A percentile compares a stretch with the other conserved stretches of the same genome.
These are phyloP conservation scores for Arthrobotrys musiformis DNA, from an alignment of 2,329 filamentous ascomycete genomes.

Conservation along the genomic window DNA sequence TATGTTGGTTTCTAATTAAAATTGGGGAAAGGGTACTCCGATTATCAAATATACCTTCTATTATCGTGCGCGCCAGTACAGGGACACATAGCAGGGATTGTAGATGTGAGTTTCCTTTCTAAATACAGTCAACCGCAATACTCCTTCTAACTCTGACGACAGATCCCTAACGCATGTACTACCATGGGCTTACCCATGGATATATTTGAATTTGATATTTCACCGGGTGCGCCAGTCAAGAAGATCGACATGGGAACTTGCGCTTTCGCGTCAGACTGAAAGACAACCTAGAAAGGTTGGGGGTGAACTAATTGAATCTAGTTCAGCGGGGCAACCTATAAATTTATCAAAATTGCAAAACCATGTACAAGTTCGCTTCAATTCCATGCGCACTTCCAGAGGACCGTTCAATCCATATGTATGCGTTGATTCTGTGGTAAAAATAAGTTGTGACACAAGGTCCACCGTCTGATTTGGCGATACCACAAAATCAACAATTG, in stretches of 20 bases:
- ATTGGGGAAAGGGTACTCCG: constrained; percentile 20
- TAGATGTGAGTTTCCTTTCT: constrained; percentile 68
- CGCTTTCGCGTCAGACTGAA: constrained; percentile 67
- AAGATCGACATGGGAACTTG: constrained; percentile 77
- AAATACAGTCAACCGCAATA: neutral
- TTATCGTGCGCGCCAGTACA: constrained; percentile 87
- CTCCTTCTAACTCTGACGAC: neutral
- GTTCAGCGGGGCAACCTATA: too few relatives aligned
- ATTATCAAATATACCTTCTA: constrained; percentile 82
- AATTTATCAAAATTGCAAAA: neutral
- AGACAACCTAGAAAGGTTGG: too few relatives aligned
- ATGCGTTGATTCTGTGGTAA: neutral
- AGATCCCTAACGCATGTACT: constrained; percentile 87
- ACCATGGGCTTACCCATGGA: constrained; percentile 89
- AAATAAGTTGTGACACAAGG: neutral
- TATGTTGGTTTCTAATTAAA: neutral
- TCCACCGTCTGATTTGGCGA: neutral
- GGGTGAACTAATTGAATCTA: too few relatives aligned
- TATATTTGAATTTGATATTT: constrained; percentile 94
- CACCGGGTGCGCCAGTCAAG: constrained; percentile 71
- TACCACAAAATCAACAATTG: constrained; percentile 10
- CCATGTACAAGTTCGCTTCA: neutral
- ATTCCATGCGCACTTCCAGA: neutral
- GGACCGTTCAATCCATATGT: neutral
- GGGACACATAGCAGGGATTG: constrained; percentile 87